Conservation (phyloP, 2,329 filamentous ascomycete species). For the Talaromyces sp. region DNA sequence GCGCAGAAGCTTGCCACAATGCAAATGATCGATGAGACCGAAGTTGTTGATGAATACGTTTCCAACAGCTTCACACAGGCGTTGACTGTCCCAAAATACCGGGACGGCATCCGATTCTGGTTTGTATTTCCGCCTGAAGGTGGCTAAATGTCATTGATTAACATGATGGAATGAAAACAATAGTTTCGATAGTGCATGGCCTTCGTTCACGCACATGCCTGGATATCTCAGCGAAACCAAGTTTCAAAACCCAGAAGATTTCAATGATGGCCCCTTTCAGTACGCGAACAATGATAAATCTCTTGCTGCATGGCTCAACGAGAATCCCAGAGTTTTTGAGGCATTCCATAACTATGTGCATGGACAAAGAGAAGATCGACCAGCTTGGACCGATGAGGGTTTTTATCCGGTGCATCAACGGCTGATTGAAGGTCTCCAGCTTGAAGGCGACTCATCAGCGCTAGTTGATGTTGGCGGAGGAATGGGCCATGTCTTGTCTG, state of each 20-base stretch:
- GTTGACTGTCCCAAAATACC: no score
- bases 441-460: neutral
- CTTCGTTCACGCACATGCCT: no score
- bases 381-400: conserved; percentile 6
- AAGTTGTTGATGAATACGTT: no score
- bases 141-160: no score
- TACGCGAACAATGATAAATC: neutral
- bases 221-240: neutral
- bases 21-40: no score
- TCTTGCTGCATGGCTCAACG: neutral
- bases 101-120: no score
- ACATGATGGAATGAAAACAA: no score
- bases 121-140: no score
- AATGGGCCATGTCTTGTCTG: neutral
- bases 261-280: neutral
- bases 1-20: no score
- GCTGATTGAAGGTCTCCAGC: neutral
- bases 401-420: neutral
- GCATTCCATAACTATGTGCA: conserved; percentile 10
- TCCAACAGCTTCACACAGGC: no score
- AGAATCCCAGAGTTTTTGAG: neutral
- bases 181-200: no score
- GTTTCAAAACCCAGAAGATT: neutral
- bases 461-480: neutral
- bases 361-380: conserved; percentile 4